Evolutionary conservation across 1,139 yeast genomes (phyloP).

Genomic region (Suzukiozyma palmioleophila): DNA sequence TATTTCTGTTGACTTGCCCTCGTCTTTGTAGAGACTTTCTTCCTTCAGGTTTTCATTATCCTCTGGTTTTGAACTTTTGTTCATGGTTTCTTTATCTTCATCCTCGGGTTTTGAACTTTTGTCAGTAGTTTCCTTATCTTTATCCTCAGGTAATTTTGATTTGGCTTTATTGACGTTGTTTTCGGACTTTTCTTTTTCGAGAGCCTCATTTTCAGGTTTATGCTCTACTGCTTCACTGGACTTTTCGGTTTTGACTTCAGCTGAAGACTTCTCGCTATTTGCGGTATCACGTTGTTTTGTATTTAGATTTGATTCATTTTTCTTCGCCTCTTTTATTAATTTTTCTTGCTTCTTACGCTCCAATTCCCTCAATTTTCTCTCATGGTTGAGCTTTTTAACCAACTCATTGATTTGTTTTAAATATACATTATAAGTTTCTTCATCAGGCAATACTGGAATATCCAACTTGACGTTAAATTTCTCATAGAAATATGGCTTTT

Average conservation of each 20-base stretch:
- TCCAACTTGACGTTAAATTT: constrained; percentile 69
- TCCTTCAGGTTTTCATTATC: constrained; percentile 47
- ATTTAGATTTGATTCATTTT: constrained; percentile 3
- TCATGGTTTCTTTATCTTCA: constrained; percentile 4
- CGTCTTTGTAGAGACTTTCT: constrained; percentile 47
- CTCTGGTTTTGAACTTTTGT: constrained; percentile 5
- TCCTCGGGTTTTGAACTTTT: constrained; percentile 4
- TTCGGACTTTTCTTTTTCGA: neutral
- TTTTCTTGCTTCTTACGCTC: constrained; percentile 17
- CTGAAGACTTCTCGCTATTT: constrained; percentile 4
- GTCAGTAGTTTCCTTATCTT: constrained; percentile 4
- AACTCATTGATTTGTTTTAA: constrained; percentile 40
- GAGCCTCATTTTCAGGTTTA: neutral
- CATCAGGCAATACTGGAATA: constrained; percentile 65
- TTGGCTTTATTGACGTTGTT: constrained; percentile 1
- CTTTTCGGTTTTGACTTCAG: constrained; percentile 1
- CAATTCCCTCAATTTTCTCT: constrained; percentile 17
- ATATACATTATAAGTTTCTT: constrained; percentile 53
- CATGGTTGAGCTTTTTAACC: constrained; percentile 15
- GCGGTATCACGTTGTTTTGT: constrained; percentile 5
- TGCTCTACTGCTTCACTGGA: neutral
- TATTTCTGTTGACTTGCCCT: constrained; percentile 5
- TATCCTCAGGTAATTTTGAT: constrained; percentile 3
- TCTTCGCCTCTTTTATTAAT: constrained; percentile 8
- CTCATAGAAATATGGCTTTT: constrained; percentile 66